Evolutionary conservation across 2,329 filamentous ascomycete species (phyloP).

Genomic region (Pyrenophora teres): DNA sequence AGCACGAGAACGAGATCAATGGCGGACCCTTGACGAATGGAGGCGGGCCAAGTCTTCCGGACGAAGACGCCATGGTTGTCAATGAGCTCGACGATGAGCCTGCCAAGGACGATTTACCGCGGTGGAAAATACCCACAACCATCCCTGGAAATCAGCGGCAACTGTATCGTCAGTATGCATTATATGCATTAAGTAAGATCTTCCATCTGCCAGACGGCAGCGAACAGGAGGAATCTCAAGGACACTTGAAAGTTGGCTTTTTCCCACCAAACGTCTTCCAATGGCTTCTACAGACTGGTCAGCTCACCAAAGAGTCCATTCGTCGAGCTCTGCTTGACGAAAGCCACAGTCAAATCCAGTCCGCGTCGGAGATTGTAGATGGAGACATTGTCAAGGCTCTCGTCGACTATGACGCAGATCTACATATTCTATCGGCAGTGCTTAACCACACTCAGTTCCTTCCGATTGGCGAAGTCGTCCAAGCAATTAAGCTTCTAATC

Average conservation of each 20-base stretch:
- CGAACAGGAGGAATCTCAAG: constrained; percentile 12
- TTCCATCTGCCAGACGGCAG: constrained; percentile 44
- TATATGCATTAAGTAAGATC: constrained; percentile 57
- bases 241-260: constrained; percentile 48
- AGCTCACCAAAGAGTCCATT: constrained; percentile 52
- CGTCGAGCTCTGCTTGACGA: constrained; percentile 47
- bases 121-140: constrained; percentile 54
- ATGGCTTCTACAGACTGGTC: constrained; percentile 63
- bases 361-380: constrained; percentile 56
- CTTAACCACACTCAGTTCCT: constrained; percentile 67
- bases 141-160: constrained; percentile 54
- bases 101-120: constrained; percentile 40
- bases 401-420: constrained; percentile 68
- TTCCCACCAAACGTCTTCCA: constrained; percentile 60
- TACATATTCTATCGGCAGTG: constrained; percentile 69
- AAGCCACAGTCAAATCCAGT: constrained; percentile 48
- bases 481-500: constrained; percentile 69
- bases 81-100: constrained; percentile 23
- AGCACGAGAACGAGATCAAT: constrained; percentile 26
- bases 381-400: constrained; percentile 67
- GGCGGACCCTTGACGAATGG: constrained; percentile 31
- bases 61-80: constrained; percentile 22
- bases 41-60: constrained; percentile 22
- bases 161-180: constrained; percentile 68
- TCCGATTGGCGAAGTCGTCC: constrained; percentile 67